A percentile compares a stretch with the other conserved stretches of the same genome.
Evolutionary conservation across 1,139 yeast genomes (phyloP).

Genomic region (Magnusiomyces fungicola): DNA sequence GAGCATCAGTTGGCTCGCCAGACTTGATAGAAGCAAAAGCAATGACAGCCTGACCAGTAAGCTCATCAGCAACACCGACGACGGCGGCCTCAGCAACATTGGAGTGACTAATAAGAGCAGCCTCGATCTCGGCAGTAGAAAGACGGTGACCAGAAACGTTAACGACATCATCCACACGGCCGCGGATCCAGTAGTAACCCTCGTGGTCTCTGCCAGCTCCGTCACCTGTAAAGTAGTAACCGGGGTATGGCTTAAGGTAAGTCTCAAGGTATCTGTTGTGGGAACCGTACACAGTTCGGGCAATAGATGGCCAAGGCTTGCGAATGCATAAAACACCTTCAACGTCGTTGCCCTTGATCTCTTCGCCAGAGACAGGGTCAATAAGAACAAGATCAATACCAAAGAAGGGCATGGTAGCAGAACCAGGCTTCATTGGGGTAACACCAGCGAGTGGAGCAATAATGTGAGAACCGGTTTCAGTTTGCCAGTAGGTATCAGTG

Average conservation of each 20-base stretch:
- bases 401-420: conserved; percentile 85
- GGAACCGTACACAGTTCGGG: conserved; percentile 82
- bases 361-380: conserved; percentile 78
- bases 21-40: conserved; percentile 73
- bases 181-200: conserved; percentile 92
- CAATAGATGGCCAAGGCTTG: conserved; percentile 88
- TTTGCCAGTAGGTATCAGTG: conserved; percentile 92
- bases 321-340: conserved; percentile 86
- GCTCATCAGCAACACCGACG: conserved; percentile 78
- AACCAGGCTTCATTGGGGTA: conserved; percentile 84
- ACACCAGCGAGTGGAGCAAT: conserved; percentile 88
- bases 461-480: conserved; percentile 86
- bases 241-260: conserved; percentile 84
- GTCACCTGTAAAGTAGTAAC: conserved; percentile 89
- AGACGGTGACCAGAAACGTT: conserved; percentile 89
- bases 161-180: conserved; percentile 92
- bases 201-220: conserved; percentile 94
- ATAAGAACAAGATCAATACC: conserved; percentile 78
- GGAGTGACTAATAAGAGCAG: conserved; percentile 66
- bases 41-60: conserved; percentile 88
- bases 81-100: conserved; percentile 83
- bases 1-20: conserved; percentile 29
- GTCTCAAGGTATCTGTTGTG: conserved; percentile 80
- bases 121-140: conserved; percentile 87
- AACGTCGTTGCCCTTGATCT: conserved; percentile 71